Evolutionary conservation across 2,329 filamentous ascomycete genomes (phyloP), one percentile per base, ranked within the genome.

Genomic region (Parasarocladium wereldwijsianum): DNA sequence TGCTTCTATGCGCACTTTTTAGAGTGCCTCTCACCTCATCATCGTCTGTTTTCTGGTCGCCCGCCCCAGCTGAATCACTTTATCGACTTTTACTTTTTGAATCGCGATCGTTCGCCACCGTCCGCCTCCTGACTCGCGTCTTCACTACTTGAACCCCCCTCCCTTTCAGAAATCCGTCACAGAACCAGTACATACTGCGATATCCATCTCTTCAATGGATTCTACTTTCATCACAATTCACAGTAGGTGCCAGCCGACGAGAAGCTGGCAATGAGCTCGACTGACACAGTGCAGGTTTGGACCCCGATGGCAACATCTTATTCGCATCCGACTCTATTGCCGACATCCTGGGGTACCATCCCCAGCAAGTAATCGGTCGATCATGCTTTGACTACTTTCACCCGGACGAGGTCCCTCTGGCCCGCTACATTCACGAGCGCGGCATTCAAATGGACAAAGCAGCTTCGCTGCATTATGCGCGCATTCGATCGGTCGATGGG

Each of bases 221-320:
- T 79, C 79, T 41, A 90, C 83, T 18, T 92, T 92, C 57, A 90
- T 92, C 58, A 85, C 82, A 41, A 90, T 92, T 48, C 83, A 90
- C 50, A 83, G 83, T 81, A 57, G 59, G 74, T 62, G 24, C 2
- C 34, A 38, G 37, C 34, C 34, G 34, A 28, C 11, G 32, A 38
- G 32, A 24, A 31, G 15, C 33, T 20, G 20, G 29, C 20, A 29
- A 26, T 39, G 28, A 36, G 24, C 23, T 27, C 32, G 14, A 24
- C 32, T 26, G 15, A 14, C 26, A 16, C 16, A 10, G 14, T 10
- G 6, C 24, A 86, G 82, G 86, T 52, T 64, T 87, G 36, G 69
- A 72, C 24, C 61, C 68, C 33, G 76, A 87, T 48, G 83, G 81
- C 42, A 78, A 74, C 38, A 78, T 92, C 37, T 66, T 86, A 37